These are phyloP conservation scores for Exophiala oligosperma DNA, from an alignment of 2,329 filamentous ascomycete species.

Conservation along the genomic window DNA sequence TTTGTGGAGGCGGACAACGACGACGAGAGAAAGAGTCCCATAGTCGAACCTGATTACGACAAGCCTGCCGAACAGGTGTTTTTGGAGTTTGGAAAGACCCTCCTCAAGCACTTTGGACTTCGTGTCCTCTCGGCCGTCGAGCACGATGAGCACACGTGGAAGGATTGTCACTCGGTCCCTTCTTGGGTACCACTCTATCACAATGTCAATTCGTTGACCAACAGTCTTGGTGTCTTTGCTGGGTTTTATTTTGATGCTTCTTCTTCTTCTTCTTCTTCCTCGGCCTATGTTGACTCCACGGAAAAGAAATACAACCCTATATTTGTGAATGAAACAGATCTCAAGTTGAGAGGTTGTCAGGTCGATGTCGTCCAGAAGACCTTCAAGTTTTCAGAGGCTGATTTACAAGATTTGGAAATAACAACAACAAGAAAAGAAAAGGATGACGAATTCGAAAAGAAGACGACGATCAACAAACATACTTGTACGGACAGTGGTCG, in stretches of 20 bases:
- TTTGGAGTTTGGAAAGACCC: too few species aligned
- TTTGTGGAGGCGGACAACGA: background rate
- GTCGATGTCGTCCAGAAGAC: conserved; percentile 1
- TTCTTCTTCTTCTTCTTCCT: too few species aligned
- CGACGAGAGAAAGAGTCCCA: too few species aligned
- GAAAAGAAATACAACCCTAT: background rate
- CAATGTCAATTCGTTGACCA: background rate
- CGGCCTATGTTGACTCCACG: too few species aligned
- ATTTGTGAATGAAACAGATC: background rate
- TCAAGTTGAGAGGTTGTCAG: background rate
- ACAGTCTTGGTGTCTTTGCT: conserved; percentile 6
- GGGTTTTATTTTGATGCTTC: conserved; percentile 4
- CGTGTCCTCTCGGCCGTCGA: too few species aligned
- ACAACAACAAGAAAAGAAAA: too few species aligned
- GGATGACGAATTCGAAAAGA: background rate
- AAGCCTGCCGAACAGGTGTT: too few species aligned
- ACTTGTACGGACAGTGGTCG: too few species aligned
- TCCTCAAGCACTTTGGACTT: too few species aligned
- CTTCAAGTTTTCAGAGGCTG: background rate
- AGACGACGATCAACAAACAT: too few species aligned
- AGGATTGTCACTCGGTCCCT: background rate
- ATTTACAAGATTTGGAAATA: background rate
- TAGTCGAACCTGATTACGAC: too few species aligned
- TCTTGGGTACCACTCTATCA: conserved; percentile 10
- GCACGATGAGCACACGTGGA: background rate